These are phyloP conservation scores for Phialocephala sp. DNA, from an alignment of 2,329 filamentous ascomycete species.

Conservation along the genomic window DNA sequence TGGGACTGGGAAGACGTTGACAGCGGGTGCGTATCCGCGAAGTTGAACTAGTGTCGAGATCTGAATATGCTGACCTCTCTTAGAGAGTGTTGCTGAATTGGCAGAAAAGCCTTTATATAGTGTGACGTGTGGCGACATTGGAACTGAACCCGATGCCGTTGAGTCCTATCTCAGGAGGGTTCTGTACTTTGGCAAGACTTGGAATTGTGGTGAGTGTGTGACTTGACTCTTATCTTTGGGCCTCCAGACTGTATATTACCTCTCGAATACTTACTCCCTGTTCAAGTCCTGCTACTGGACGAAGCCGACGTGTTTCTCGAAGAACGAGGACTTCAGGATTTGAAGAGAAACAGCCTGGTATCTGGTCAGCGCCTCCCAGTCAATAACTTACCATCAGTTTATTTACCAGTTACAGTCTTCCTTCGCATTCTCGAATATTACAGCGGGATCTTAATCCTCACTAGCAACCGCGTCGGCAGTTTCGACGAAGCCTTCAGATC, in stretches of 20 bases:
- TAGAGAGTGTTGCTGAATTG: slow-evolving; percentile 58
- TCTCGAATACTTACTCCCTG: background rate
- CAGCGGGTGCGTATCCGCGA: slow-evolving; percentile 19
- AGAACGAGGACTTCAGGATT: slow-evolving; percentile 22
- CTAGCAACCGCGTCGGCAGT: slow-evolving; percentile 46
- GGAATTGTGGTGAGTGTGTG: slow-evolving; percentile 18
- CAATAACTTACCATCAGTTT: slow-evolving; percentile 4
- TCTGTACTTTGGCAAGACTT: slow-evolving; percentile 28
- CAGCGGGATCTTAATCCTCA: slow-evolving; percentile 49
- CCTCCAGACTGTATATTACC: no score
- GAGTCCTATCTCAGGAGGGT: slow-evolving; percentile 50
- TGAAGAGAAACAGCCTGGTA: slow-evolving; percentile 28
- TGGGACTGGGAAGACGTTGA: slow-evolving; percentile 33
- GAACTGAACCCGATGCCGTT: slow-evolving; percentile 65
- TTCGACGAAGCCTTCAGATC: slow-evolving; percentile 48
- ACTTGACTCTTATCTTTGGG: background rate
- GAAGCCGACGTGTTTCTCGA: slow-evolving; percentile 38
- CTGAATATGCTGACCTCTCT: slow-evolving; percentile 15
- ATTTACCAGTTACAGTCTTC: slow-evolving; percentile 34
- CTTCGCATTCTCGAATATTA: slow-evolving; percentile 49
- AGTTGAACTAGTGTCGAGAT: background rate
- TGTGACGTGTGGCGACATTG: slow-evolving; percentile 70
- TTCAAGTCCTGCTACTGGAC: slow-evolving; percentile 32
- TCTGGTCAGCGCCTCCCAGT: slow-evolving; percentile 13
- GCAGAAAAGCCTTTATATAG: slow-evolving; percentile 55